Evolutionary conservation across 306 rosid species (phyloP), one percentile per base, ranked within the genome.

Genomic region (Cercis canadensis): DNA sequence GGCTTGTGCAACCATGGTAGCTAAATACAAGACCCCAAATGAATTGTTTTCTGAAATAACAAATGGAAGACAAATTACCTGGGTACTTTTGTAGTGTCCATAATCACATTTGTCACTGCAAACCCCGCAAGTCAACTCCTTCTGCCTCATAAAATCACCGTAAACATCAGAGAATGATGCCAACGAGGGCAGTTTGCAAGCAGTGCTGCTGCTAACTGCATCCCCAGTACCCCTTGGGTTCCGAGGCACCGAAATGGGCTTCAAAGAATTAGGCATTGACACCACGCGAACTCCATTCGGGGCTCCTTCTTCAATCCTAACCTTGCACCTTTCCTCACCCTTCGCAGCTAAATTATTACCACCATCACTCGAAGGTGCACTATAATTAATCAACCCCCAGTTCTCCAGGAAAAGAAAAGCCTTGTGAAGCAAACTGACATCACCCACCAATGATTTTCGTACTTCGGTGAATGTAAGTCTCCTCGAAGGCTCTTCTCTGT

Each of bases 281-380:
- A 80, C 96, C 2, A 91, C 97, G 0, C 99, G 94, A 57, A 94
- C 79, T 46, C 96, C 96, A 63, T 62, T 84, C 1, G 99, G 99
- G 4, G 86, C 85, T 47, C 89, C 92, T 37, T 89, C 94, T 66
- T 94, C 97, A 11, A 86, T 62, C 86, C 70, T 90, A 57, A 92
- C 75, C 67, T 40, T 66, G 51, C 78, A 56, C 67, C 60, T 64
- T 29, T 82, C 85, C 41, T 78, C 85, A 1, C 40, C 79, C 44
- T 32, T 76, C 51, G n/a, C 83, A 67, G 45, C 66, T 13, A 41
- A 75, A 19, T 55, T 78, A 6, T 56, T 56, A 16, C n/a, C 77
- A 12, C 29, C 51, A 19, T 41, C 80, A 14, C 50, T 66, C 17
- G 76, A 60, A 67, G 85, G 33, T 6, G 80, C 87, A 52, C 77